Conservation (phyloP, 1,139 yeast genomes). For the Candida tropicalis region DNA sequence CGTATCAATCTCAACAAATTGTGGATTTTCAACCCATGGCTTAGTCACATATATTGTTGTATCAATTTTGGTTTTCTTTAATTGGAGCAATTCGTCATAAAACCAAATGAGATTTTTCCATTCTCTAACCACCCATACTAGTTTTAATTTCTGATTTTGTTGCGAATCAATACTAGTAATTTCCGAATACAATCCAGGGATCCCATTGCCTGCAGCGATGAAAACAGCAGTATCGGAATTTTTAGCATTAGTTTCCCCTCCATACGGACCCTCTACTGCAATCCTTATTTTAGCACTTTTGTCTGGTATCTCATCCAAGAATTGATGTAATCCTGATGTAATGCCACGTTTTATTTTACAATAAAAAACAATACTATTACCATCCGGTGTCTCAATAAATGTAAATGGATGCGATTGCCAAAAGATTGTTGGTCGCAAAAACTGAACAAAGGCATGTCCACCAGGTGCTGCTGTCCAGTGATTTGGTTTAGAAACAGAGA, state of each 20-base stretch:
- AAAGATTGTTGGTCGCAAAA: slow-evolving; percentile 36
- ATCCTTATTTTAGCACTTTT: slow-evolving; percentile 34
- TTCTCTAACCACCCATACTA: slow-evolving; percentile 42
- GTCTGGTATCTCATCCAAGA: slow-evolving; percentile 31
- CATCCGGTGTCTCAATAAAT: slow-evolving; percentile 26
- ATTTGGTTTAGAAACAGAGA: slow-evolving; percentile 41
- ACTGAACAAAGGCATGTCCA: slow-evolving; percentile 55
- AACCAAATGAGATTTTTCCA: slow-evolving; percentile 36
- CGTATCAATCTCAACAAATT: background rate
- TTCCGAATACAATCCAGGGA: slow-evolving; percentile 48
- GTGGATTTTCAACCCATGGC: slow-evolving; percentile 20
- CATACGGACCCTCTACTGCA: slow-evolving; percentile 48
- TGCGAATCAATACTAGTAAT: slow-evolving; percentile 28
- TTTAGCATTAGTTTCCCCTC: slow-evolving; percentile 34
- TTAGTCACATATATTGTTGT: slow-evolving; percentile 36
- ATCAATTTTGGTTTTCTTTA: slow-evolving; percentile 27
- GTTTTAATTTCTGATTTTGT: slow-evolving; percentile 24
- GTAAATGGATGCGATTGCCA: slow-evolving; percentile 52
- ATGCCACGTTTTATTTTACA: slow-evolving; percentile 43
- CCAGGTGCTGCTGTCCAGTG: slow-evolving; percentile 51
- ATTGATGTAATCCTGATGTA: slow-evolving; percentile 32
- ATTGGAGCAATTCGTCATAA: slow-evolving; percentile 31
- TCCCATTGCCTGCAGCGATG: slow-evolving; percentile 48
- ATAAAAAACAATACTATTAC: slow-evolving; percentile 29
- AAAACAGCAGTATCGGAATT: slow-evolving; percentile 35